phyloP scores from a whole-genome alignment of 2,329 filamentous ascomycete genomes.

The Zasmidium angulare region DNA sequence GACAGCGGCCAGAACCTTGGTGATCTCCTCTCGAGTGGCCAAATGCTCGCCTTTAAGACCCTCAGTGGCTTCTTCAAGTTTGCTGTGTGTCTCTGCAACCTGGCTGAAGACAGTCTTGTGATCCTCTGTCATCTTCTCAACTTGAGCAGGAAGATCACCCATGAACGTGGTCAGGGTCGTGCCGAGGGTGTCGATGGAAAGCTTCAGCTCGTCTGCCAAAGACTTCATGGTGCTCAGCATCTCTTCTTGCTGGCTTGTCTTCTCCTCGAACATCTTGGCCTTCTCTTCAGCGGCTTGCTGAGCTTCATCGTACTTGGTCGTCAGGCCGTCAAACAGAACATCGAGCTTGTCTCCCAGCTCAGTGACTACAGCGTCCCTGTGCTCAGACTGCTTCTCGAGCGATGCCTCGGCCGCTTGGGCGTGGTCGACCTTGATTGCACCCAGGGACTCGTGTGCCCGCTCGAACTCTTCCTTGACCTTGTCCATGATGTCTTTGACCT shows the following conservation, averaged over 20 bases:
- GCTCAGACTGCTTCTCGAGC: slow-evolving; percentile 61
- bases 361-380: slow-evolving; percentile 54
- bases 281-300: slow-evolving; percentile 73
- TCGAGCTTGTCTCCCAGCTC: slow-evolving; percentile 62
- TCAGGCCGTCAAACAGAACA: slow-evolving; percentile 76
- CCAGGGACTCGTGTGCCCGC: slow-evolving; percentile 75
- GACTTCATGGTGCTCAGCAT: slow-evolving; percentile 73
- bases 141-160: slow-evolving; percentile 56
- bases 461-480: slow-evolving; percentile 85
- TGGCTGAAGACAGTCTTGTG: slow-evolving; percentile 82
- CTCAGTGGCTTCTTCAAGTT: slow-evolving; percentile 71
- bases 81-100: slow-evolving; percentile 74
- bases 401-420: slow-evolving; percentile 59
- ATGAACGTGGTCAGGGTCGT: slow-evolving; percentile 53
- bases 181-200: slow-evolving; percentile 81
- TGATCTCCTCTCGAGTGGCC: slow-evolving; percentile 76
- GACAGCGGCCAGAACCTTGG: slow-evolving; percentile 70
- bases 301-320: slow-evolving; percentile 85
- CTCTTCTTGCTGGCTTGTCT: slow-evolving; percentile 70
- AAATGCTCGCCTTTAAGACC: slow-evolving; percentile 78
- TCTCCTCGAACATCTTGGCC: slow-evolving; percentile 69
- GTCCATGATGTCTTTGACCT: slow-evolving; percentile 63
- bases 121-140: slow-evolving; percentile 84
- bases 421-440: slow-evolving; percentile 76
- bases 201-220: slow-evolving; percentile 81